Base-by-base conservation (phyloP, 2,329 filamentous ascomycete genomes). In the Plenodomus lindquistii region DNA sequence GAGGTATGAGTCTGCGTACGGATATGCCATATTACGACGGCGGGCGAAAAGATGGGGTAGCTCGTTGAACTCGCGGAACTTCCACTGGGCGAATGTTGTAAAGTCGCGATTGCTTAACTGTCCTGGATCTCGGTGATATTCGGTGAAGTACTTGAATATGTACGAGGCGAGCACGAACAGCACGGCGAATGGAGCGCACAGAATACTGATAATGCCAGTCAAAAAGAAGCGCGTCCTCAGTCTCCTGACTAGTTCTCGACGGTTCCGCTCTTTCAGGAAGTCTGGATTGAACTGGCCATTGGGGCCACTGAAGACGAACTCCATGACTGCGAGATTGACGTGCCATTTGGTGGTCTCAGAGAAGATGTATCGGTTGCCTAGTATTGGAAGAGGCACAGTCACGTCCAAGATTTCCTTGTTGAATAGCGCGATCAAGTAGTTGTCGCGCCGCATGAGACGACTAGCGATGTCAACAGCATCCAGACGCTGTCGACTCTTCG, bases 401-500 rank as follows among this genome's bases (percentile, higher is more conserved):
- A 97, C 78, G 66, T 99, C 87, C 36, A 99, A 74, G 31, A 97
- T 84, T 52, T 97, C 94, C 72, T 99, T 97, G 78, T 99, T 99
- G 75, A 97, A 91, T 63, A 99, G 80, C 4, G 94, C 94, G 63
- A 99, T 97, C 54, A 97, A 83, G 63, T 97, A 99, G 66, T 99
- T 99, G 55, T 97, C 93, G 66, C 90, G 88, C 50, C 94, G 87
- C 94, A 99, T 97, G 38, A 99, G 76, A 24, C 94, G 85, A 67
- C 97, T 99, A 6, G 94, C 94, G 69, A 99, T 97, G 66, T 97
- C 94, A 63, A 97, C 91, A 10, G 94, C 94, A 72, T 97, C 94
- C 60, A 99, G 86, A 54, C 93, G 83, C 73, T 97, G 91, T 70
- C 97, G 96, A 18, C 91, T 95, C 67, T 95, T 91, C 49, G 86